phyloP scores from a whole-genome alignment of 139 green algal genomes.

The Yamagishiella unicocca region DNA sequence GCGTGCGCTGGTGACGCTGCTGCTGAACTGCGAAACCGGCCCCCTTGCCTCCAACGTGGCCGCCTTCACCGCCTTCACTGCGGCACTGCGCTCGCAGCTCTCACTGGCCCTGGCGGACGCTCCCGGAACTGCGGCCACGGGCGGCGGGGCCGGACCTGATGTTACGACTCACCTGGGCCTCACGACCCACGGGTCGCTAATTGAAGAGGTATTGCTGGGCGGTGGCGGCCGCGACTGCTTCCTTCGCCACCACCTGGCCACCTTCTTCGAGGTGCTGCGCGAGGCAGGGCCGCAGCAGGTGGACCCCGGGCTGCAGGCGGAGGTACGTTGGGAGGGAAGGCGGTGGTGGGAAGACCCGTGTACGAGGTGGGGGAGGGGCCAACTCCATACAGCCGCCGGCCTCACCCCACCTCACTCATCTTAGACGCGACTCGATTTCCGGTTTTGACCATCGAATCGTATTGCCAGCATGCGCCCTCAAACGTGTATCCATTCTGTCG shows the following conservation, averaged over 20 bases:
- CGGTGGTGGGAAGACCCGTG: neutral
- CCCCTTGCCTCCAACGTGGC: constrained; percentile 37
- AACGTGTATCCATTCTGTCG: too few relatives aligned
- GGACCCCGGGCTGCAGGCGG: neutral
- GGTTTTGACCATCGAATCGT: too few relatives aligned
- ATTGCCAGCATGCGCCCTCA: too few relatives aligned
- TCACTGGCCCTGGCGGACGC: constrained; percentile 30
- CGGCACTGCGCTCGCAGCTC: constrained; percentile 67
- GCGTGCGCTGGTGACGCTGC: constrained; percentile 78
- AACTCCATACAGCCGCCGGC: too few relatives aligned
- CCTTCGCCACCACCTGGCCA: constrained; percentile 56
- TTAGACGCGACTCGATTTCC: too few relatives aligned
- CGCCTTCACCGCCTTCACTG: constrained; percentile 59
- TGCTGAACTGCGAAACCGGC: constrained; percentile 75
- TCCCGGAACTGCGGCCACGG: neutral
- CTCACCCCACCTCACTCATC: too few relatives aligned
- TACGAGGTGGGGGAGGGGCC: too few relatives aligned
- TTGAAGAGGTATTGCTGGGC: constrained; percentile 69
- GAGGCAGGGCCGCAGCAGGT: constrained; percentile 2
- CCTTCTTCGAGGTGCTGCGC: constrained; percentile 60
- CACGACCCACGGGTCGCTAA: constrained; percentile 37
- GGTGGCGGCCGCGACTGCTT: constrained; percentile 65
- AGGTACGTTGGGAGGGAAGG: neutral
- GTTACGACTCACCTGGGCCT: neutral
- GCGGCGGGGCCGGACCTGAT: neutral